Percentiles rank a stretch among this genome's conserved stretches.
Evolutionary conservation across 345 rosid species (phyloP).

Genomic region (Populus tremula): DNA sequence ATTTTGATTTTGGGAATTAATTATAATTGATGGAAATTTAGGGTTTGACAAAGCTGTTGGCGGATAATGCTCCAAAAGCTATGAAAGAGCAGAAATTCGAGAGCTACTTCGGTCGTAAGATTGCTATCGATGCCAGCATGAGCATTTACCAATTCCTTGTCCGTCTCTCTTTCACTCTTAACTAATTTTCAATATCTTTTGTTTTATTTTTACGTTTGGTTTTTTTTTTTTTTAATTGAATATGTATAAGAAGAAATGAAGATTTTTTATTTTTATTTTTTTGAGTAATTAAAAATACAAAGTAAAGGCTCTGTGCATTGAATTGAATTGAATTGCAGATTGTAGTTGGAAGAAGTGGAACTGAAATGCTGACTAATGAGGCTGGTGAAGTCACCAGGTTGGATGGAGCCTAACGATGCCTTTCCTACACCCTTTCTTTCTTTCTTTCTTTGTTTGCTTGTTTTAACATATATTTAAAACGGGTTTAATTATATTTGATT

Average conservation of each 20-base stretch:
- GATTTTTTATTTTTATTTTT: background rate
- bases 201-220: background rate
- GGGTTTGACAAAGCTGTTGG: slow-evolving; percentile 97
- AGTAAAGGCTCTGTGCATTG: background rate
- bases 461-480: background rate
- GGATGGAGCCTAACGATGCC: background rate
- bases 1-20: background rate
- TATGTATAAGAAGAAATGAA: too few relatives aligned
- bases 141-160: slow-evolving; percentile 97
- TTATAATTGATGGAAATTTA: slow-evolving; percentile 11
- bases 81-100: slow-evolving; percentile 96
- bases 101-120: slow-evolving; percentile 88
- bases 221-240: too few relatives aligned
- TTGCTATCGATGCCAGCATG: slow-evolving; percentile 97
- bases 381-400: slow-evolving; percentile 98
- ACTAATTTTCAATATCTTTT: background rate
- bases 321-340: slow-evolving; percentile 41
- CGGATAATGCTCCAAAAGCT: slow-evolving; percentile 81
- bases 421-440: background rate
- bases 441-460: too few relatives aligned
- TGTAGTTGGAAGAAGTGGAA: slow-evolving; percentile 87
- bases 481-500: background rate
- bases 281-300: background rate
- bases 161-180: slow-evolving; percentile 10
- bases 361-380: slow-evolving; percentile 89